Base-by-base conservation (phyloP, 768 basidiomycete species). In the Termitomyces sp. region DNA sequence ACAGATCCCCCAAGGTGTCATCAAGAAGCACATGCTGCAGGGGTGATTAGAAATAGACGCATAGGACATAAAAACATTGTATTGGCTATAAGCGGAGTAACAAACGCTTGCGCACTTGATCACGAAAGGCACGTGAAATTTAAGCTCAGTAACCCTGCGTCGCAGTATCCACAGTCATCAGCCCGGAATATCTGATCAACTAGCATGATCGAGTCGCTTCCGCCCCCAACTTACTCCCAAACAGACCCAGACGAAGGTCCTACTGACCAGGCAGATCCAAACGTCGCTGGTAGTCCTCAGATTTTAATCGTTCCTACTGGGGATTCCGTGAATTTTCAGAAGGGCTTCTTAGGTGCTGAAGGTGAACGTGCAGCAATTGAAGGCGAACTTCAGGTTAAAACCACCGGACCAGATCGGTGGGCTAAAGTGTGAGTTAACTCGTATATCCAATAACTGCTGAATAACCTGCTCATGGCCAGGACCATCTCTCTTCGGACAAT, bases 371-470 rank as follows among this genome's bases (percentile, higher is more conserved):
- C 92, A 14, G 87, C 90, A 9, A 82, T 94, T 54, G 92, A 93
- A 66, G 93, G 93, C 48, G 92, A 94, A 68, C 77, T 94, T 18
- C 92, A 94, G 68, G 76, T 94, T 63, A 94, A 94, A 71, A 87
- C 83, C 56, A 77, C 78, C 36, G 78, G 80, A 57, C 73, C 77
- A 54, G 76, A 74, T 54, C 78, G 74, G 62, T 90, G 87, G 84
- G 70, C 73, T 56, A 83, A 83, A 75, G 75, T 92, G 92, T 91
- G 72, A 77, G 91, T 82, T 54, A 13, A 45, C 57, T 61, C 60
- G 54, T 42, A 54, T 57, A 16, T 51, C 58, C 43, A 45, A 30
- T 24, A 16, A 43, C 52, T 61, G 46, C 59, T 56, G 43, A 61
- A 36, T 46, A 45, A 43, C 36, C 57, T 55, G 56, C 56, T 48